These are phyloP conservation scores for Metschnikowia similis DNA, from an alignment of 805 yeast genomes.

Conservation along the genomic window DNA sequence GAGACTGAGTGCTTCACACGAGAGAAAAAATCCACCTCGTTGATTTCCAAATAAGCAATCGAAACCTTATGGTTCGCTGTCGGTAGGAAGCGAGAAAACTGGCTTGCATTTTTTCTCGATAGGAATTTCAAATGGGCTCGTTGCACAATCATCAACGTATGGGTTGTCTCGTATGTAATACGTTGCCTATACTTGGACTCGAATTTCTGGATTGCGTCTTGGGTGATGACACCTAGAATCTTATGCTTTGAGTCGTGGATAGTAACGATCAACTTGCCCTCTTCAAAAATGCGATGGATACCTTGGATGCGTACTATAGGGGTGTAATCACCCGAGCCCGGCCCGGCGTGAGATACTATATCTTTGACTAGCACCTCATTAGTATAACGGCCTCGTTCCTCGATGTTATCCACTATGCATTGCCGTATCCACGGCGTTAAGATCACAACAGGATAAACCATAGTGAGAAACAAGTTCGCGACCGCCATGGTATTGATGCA, in stretches of 20 bases:
- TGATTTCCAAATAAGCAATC: slow-evolving; percentile 25
- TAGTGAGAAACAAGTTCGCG: neutral
- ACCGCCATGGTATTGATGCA: neutral
- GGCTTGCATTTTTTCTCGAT: neutral
- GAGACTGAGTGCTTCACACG: slow-evolving; percentile 27
- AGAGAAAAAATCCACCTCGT: slow-evolving; percentile 28
- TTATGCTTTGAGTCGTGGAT: slow-evolving; percentile 31
- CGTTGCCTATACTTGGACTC: slow-evolving; percentile 30
- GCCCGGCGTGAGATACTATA: slow-evolving; percentile 12
- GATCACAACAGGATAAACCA: slow-evolving; percentile 14
- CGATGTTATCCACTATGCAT: slow-evolving; percentile 6
- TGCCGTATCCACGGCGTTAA: slow-evolving; percentile 15
- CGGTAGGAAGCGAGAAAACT: slow-evolving; percentile 1
- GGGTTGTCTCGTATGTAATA: slow-evolving; percentile 29
- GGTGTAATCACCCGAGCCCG: slow-evolving; percentile 9
- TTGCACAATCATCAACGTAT: slow-evolving; percentile 24
- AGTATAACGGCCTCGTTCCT: neutral
- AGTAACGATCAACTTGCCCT: slow-evolving; percentile 25
- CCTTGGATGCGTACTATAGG: slow-evolving; percentile 28
- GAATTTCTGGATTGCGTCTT: slow-evolving; percentile 23
- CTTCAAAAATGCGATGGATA: slow-evolving; percentile 21
- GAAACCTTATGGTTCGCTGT: slow-evolving; percentile 6
- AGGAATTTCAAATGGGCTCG: slow-evolving; percentile 27
- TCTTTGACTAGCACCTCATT: slow-evolving; percentile 12
- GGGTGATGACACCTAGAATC: slow-evolving; percentile 28